These are phyloP conservation scores for Pedinophyceae sp. DNA, from an alignment of 139 green algal genomes.

Conservation along the genomic window DNA sequence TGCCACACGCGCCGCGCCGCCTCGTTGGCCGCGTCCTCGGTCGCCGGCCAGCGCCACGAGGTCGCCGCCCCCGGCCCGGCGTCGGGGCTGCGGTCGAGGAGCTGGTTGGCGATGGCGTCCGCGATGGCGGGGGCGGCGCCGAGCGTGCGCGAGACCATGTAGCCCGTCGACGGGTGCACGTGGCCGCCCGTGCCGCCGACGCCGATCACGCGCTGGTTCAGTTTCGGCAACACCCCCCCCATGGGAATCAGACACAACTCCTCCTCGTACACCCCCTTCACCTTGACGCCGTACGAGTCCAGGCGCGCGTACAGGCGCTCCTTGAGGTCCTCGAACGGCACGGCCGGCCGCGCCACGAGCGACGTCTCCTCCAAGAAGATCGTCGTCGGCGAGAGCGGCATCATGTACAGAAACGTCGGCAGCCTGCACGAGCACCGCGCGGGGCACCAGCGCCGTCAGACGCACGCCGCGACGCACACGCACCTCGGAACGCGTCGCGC, in stretches of 20 bases:
- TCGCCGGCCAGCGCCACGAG: conserved; percentile 6
- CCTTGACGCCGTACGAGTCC: conserved; percentile 26
- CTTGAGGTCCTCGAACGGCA: conserved; percentile 84
- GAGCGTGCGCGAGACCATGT: conserved; percentile 85
- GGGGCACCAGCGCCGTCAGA: background rate
- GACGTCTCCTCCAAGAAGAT: conserved; percentile 92
- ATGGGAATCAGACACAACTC: conserved; percentile 99
- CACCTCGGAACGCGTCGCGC: no score
- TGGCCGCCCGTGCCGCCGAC: conserved; percentile 88
- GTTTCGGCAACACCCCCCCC: conserved; percentile 79
- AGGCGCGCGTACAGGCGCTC: conserved; percentile 61
- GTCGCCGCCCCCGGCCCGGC: conserved; percentile 15
- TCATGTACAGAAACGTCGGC: conserved; percentile 96
- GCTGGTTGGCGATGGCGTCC: conserved; percentile 56
- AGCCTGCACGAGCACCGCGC: conserved; percentile 29
- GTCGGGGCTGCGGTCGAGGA: conserved; percentile 27
- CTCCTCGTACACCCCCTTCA: conserved; percentile 74
- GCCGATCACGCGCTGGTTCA: conserved; percentile 88
- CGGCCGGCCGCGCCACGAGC: conserved; percentile 74
- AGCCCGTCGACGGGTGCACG: conserved; percentile 88
- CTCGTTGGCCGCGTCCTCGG: conserved; percentile 28
- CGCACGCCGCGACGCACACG: no score
- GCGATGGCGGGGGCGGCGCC: conserved; percentile 27
- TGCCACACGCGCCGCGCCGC: conserved; percentile 60
- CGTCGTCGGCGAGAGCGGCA: conserved; percentile 74